Base-by-base conservation (phyloP, 352 stramenopile genomes). In the Phytopythium kandeliae region DNA sequence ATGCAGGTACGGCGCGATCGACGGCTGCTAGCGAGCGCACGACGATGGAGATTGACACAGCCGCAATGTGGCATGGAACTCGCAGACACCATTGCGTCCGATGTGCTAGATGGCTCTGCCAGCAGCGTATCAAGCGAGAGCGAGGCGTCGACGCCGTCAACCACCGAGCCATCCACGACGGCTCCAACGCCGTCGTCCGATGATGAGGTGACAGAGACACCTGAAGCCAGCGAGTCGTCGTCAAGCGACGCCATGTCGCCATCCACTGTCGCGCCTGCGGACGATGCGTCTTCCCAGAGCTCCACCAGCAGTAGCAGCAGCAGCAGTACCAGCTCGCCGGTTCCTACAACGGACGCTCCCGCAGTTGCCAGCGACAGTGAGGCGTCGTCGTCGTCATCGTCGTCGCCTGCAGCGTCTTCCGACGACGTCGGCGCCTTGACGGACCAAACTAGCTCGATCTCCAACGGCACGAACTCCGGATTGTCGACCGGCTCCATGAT, bases 381-480 rank as follows among this genome's bases (percentile, higher is more conserved):
- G n/a, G n/a, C n/a, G n/a, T n/a, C n/a, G n/a, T n/a, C n/a, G n/a
- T n/a, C n/a, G n/a, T n/a, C n/a, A n/a, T n/a, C n/a, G n/a, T 61
- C 58, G 17, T 46, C 56, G 10, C 55, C 52, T 16, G 48, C 57
- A 34, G 33, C 48, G 3, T 30, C 48, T 2, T 30, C 30, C 4
- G 24, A 43, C 6, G 6, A 16, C n/a, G 58, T 63, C 21, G 52
- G 62, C 25, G 37, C 53, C 6, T 48, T 67, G 24, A 61, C 59
- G 26, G 37, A 63, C 7, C 51, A 16, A n/a, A 53, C 49, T 6
- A 51, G 37, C 31, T 21, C n/a, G 0, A 8, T 62, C 6, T 44
- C 46, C 13, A 35, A 17, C 33, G 6, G 10, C 15, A 11, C 22
- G 6, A 46, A 15, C 4, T 4, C 45, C 15, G 40, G 46, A 5